Evolutionary conservation across 192 early-diverging fungal genomes (phyloP), one percentile per base, ranked within the genome.

Genomic region (Coemansia sp.): DNA sequence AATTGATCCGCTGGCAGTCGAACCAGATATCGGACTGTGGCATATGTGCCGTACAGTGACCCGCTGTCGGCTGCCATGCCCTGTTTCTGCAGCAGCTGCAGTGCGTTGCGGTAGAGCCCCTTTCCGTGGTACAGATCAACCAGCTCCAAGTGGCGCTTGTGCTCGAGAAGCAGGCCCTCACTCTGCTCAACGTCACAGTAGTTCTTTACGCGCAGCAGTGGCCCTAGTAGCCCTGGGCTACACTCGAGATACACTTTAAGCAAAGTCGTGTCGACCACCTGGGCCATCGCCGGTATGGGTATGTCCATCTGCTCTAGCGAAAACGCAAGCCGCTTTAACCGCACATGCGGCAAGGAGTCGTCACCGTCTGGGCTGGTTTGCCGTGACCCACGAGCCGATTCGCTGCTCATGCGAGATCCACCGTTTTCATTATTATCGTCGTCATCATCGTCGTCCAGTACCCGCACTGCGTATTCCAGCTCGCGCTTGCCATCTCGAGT

Each of bases 61-160:
- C 83, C 87, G 38, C 78, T 68, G 2, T 72, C 31, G 17, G 77
- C 57, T 44, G 85, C 61, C 37, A 83, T 40, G 28, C 80, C 75
- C 57, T 75, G 88, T 60, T 74, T 77, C 56, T 85, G 83, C 23
- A 98, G 80, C 23, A 94, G 84, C 65, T 93, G 91, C 36, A 98
- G 79, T 3, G 97, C 94, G 63, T 94, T 94, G 23, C 86, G 85
- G 75, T 96, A 94, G 25, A 91, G 85, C 8, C 90, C 90, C 68
- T 95, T 95, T 60, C 90, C 89, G 46, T 91, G 84, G 73, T 97
- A 99, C 51, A 99, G 82, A 62, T 96, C 95, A n/a, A 97, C 89
- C 12, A 99, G 74, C 75, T 96, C 95, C 31, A 78, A 70, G 62
- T 88, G 89, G 79, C 93, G 94, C 82, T 87, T 85, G 60, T 85